phyloP scores from a whole-genome alignment of 164 flowering plant species.

The Houttuynia cordata region DNA sequence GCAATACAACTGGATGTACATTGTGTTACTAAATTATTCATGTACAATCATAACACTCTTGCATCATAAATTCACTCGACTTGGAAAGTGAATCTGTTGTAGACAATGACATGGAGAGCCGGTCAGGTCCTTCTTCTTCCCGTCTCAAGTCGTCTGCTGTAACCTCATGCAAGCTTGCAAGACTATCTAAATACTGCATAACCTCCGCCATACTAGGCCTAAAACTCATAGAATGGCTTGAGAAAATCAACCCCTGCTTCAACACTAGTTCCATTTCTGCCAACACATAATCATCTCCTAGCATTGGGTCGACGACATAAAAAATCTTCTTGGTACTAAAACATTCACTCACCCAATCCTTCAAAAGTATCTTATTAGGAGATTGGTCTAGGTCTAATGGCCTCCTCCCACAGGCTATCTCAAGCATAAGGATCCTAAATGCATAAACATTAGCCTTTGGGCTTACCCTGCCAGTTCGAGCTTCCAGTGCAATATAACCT shows the following conservation, averaged over 20 bases:
- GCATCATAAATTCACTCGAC: too few relatives aligned
- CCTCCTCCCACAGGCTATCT: conserved; percentile 45
- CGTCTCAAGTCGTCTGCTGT: conserved; percentile 3
- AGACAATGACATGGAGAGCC: too few relatives aligned
- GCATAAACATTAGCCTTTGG: conserved; percentile 46
- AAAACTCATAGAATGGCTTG: conserved; percentile 10
- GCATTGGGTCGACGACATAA: conserved; percentile 29
- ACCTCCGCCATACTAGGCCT: conserved; percentile 46
- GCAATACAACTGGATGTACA: too few relatives aligned
- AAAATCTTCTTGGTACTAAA: conserved; percentile 21
- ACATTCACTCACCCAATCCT: conserved; percentile 51
- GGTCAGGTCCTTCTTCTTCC: not conserved
- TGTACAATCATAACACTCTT: too few relatives aligned
- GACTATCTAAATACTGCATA: conserved; percentile 38
- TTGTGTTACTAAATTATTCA: too few relatives aligned
- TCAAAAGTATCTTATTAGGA: conserved; percentile 39
- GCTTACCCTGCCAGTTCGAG: conserved; percentile 41
- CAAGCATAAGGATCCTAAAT: conserved; percentile 51
- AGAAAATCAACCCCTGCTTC: conserved; percentile 43
- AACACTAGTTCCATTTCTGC: conserved; percentile 26
- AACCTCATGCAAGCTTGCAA: conserved; percentile 17
- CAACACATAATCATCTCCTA: conserved; percentile 16
- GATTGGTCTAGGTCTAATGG: conserved; percentile 38
- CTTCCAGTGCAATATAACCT: conserved; percentile 64
- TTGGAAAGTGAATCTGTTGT: too few relatives aligned